Percentiles rank a stretch among this genome's conserved stretches.
Evolutionary conservation across 768 basidiomycete genomes (phyloP).

Genomic region (Hypsizygus marmoreus): DNA sequence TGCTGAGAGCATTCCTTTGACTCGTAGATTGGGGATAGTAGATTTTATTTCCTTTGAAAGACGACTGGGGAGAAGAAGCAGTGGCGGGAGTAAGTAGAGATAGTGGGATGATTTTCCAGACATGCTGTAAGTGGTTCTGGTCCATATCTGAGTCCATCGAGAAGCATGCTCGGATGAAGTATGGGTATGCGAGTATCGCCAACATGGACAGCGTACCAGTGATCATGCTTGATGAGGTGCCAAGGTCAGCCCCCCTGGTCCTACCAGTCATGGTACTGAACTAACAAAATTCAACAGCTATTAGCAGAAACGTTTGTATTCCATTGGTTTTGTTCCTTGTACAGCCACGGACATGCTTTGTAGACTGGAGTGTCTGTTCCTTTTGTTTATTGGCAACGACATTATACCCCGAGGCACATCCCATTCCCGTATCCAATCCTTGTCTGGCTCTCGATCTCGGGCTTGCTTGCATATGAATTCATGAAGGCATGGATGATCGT

Average conservation of each 20-base stretch:
- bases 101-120: too few species aligned
- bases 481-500: too few species aligned
- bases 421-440: constrained; percentile 70
- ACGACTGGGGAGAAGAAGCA: constrained; percentile 51
- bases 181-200: constrained; percentile 48
- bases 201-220: constrained; percentile 35
- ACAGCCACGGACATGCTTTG: background rate
- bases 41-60: constrained; percentile 56
- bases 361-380: constrained; percentile 70
- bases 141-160: constrained; percentile 50
- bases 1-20: background rate
- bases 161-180: constrained; percentile 41
- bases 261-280: background rate
- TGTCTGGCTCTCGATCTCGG: too few species aligned
- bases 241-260: constrained; percentile 39
- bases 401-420: constrained; percentile 68
- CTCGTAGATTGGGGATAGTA: constrained; percentile 53
- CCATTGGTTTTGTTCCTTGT: background rate
- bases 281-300: constrained; percentile 27
- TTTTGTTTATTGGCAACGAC: constrained; percentile 68
- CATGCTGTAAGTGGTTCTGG: constrained; percentile 19
- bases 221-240: constrained; percentile 47
- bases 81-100: constrained; percentile 55
- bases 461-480: too few species aligned
- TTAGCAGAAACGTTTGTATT: constrained; percentile 43